Percentiles rank a stretch among this genome's conserved stretches.
Evolutionary conservation across 257 asterid genomes (phyloP).

Genomic region (Petunia axillaris): DNA sequence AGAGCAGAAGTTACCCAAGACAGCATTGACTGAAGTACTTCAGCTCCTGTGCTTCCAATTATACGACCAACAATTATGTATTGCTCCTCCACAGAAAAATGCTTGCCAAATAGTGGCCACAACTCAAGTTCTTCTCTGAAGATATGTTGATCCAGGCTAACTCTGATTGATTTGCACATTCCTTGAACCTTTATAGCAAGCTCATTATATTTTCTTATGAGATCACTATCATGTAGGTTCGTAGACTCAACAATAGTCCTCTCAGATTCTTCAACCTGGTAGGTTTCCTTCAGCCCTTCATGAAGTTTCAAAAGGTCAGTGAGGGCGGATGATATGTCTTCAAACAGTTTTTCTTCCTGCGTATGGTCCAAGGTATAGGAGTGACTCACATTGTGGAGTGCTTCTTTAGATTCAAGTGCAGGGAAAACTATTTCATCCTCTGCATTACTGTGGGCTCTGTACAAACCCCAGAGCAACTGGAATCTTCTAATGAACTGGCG

Average conservation of each 20-base stretch:
- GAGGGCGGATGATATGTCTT: constrained; percentile 43
- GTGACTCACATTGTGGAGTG: constrained; percentile 54
- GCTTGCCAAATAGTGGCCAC: constrained; percentile 51
- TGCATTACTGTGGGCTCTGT: constrained; percentile 55
- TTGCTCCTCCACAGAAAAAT: constrained; percentile 55
- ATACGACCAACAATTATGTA: constrained; percentile 54
- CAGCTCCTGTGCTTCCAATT: constrained; percentile 61
- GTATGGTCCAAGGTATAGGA: constrained; percentile 55
- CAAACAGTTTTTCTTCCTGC: constrained; percentile 53
- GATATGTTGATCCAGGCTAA: constrained; percentile 54
- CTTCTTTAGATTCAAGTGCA: constrained; percentile 54
- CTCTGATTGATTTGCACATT: constrained; percentile 54
- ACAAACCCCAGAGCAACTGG: constrained; percentile 49
- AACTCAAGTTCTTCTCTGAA: constrained; percentile 56
- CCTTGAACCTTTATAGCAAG: constrained; percentile 55
- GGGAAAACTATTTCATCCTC: constrained; percentile 60
- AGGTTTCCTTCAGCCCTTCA: constrained; percentile 30
- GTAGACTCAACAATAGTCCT: constrained; percentile 22
- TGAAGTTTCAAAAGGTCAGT: constrained; percentile 45
- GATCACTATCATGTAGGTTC: constrained; percentile 12
- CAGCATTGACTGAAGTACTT: constrained; percentile 56
- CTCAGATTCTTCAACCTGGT: constrained; percentile 18
- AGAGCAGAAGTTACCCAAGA: constrained; percentile 64
- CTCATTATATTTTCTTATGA: constrained; percentile 39
- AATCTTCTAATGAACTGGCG: constrained; percentile 54